Evolutionary conservation across 345 rosid genomes (phyloP).

Genomic region (Bruguiera sexangula): DNA sequence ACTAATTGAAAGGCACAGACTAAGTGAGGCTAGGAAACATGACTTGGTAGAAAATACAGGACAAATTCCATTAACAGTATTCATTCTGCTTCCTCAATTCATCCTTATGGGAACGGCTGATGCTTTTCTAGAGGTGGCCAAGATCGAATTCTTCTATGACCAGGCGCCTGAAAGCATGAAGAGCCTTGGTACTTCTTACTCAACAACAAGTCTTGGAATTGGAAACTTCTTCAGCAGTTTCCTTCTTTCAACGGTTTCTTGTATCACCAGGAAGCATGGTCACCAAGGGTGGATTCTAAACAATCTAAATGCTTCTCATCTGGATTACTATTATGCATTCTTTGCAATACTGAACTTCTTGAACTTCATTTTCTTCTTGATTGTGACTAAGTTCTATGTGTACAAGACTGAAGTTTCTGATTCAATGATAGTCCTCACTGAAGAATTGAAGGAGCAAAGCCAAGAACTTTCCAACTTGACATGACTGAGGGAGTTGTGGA

Average conservation of each 20-base stretch:
- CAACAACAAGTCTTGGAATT: constrained; percentile 45
- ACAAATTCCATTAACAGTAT: constrained; percentile 51
- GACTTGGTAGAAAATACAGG: constrained; percentile 52
- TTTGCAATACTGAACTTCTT: constrained; percentile 52
- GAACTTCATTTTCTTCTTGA: constrained; percentile 59
- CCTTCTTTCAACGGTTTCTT: constrained; percentile 53
- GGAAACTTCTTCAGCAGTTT: constrained; percentile 77
- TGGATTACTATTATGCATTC: constrained; percentile 72
- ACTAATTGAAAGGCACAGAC: constrained; percentile 44
- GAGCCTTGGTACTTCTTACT: constrained; percentile 79
- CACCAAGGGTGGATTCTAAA: constrained; percentile 67
- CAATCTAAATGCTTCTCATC: constrained; percentile 68
- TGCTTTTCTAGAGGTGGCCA: constrained; percentile 69
- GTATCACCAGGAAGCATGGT: constrained; percentile 46
- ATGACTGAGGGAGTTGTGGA: background rate
- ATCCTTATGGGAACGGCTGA: constrained; percentile 77
- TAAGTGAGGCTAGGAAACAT: constrained; percentile 48
- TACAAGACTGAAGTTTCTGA: constrained; percentile 67
- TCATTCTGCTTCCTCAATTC: constrained; percentile 72
- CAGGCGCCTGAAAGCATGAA: constrained; percentile 92
- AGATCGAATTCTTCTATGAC: constrained; percentile 85
- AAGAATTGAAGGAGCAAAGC: constrained; percentile 39
- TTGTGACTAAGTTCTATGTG: constrained; percentile 49
- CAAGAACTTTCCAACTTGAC: constrained; percentile 11
- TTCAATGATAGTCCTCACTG: constrained; percentile 46